Base-by-base conservation (phyloP, 2,329 filamentous ascomycete genomes). In the Microcyclosporella mali region DNA sequence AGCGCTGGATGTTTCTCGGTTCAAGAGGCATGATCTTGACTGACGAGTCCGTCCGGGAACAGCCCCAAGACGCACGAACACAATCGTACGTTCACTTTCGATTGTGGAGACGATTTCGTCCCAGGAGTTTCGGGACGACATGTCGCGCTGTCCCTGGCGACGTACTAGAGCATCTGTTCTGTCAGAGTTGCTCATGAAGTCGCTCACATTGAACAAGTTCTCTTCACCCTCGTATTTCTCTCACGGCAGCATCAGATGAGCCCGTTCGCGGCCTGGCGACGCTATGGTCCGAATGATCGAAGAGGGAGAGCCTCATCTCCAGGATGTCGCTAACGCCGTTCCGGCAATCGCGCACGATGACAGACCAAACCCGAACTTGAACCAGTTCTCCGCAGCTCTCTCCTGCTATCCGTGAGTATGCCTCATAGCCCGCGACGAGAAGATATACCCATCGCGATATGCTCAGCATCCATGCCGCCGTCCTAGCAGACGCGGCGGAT, bases 331-430 rank as follows among this genome's bases (percentile, higher is more conserved):
- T 11, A 34, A 36, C 34, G 43, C 14, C 41, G 53, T 58, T 45
- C 42, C 44, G 31, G 41, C 45, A 32, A 39, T 41, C 37, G 50
- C 42, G 18, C 49, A 56, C 36, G 59, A 60, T 21, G 56, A 57
- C 40, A 60, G 68, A 50, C 60, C 58, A 19, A 71, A 73, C 59
- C 75, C 69, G 41, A 81, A 81, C 56, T 64, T 71, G 62, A 79
- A 76, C 67, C 69, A 70, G 55, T 75, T 81, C 66, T 77, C 78
- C 51, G 72, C 75, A 60, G 77, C 77, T 61, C 66, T 84, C 64
- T 77, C 75, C 64, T 82, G 78, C 70, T 83, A 83, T 72, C 79
- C 79, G 79, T 83, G 78, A 72, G 73, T 71, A 33, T 25, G 25
- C 25, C 4, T 27, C 12, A 21, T n/a, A 37, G 21, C n/a, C 11